Evolutionary conservation across 768 basidiomycete genomes (phyloP).

Genomic region (Sutorius australiensis): DNA sequence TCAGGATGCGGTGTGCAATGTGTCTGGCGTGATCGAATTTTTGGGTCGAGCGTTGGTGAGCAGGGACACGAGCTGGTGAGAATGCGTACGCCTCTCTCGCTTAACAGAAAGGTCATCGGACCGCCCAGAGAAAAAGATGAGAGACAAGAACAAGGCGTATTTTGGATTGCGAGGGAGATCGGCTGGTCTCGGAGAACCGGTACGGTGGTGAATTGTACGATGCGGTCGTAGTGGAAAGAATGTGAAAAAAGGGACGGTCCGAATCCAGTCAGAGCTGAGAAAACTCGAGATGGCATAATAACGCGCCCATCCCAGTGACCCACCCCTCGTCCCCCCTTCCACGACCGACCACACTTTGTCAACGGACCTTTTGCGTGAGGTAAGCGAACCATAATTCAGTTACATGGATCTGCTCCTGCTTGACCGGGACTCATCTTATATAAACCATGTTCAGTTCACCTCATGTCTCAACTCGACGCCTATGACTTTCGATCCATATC

Average conservation of each 20-base stretch:
- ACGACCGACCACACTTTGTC: neutral
- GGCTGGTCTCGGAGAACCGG: constrained; percentile 7
- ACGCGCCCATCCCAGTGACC: neutral
- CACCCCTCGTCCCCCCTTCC: neutral
- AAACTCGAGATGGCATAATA: neutral
- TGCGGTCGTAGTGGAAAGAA: too few relatives aligned
- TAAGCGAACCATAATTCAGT: constrained; percentile 7
- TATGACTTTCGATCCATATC: constrained; percentile 25
- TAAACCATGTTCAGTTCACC: neutral
- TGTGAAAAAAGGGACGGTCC: neutral
- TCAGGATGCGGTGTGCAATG: neutral
- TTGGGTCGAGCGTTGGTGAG: constrained; percentile 4
- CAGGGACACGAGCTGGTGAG: constrained; percentile 3
- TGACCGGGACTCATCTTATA: constrained; percentile 11
- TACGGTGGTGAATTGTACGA: too few relatives aligned
- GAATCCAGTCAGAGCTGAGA: constrained; percentile 1
- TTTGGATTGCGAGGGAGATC: neutral
- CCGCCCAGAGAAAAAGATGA: neutral
- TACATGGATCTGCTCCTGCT: neutral
- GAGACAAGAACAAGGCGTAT: neutral
- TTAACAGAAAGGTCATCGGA: constrained; percentile 4
- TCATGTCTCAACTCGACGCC: neutral
- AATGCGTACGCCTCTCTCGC: too few relatives aligned
- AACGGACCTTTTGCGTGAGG: constrained; percentile 14
- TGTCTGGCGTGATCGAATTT: constrained; percentile 1